Conservation (phyloP, 2,329 filamentous ascomycete species). For the Talaromyces sp. region DNA sequence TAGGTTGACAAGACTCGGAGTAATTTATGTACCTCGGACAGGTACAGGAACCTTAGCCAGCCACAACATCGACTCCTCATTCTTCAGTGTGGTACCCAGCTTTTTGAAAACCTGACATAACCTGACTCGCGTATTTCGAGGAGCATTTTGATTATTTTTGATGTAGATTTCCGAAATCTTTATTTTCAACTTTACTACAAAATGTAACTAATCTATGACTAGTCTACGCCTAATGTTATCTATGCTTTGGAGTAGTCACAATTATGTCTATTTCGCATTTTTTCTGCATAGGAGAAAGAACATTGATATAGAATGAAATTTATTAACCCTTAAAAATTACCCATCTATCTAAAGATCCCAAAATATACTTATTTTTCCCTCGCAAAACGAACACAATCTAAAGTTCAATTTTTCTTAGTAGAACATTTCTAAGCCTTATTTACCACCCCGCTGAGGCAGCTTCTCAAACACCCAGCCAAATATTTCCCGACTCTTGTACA, state of each 20-base stretch:
- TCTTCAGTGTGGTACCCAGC: too few relatives aligned
- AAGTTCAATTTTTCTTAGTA: background rate
- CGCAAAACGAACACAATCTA: background rate
- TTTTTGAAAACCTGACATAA: too few relatives aligned
- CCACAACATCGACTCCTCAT: too few relatives aligned
- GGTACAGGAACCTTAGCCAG: too few relatives aligned
- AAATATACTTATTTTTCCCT: background rate
- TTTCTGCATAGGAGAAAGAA: background rate
- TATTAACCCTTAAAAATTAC: background rate
- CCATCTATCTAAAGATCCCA: background rate
- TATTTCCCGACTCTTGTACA: constrained; percentile 89
- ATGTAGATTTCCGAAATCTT: too few relatives aligned
- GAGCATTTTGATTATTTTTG: too few relatives aligned
- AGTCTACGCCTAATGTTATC: too few relatives aligned
- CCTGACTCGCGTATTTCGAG: too few relatives aligned
- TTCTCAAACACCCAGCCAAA: constrained; percentile 80
- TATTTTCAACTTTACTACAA: too few relatives aligned
- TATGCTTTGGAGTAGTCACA: background rate
- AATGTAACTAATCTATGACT: too few relatives aligned
- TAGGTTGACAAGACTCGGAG: too few relatives aligned
- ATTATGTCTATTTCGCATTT: background rate
- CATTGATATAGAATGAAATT: background rate
- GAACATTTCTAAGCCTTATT: background rate
- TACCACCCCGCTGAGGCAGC: constrained; percentile 43
- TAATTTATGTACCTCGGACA: too few relatives aligned